Base-by-base conservation (phyloP, 441 rosid genomes). In the Arabidopsis hybrid region DNA sequence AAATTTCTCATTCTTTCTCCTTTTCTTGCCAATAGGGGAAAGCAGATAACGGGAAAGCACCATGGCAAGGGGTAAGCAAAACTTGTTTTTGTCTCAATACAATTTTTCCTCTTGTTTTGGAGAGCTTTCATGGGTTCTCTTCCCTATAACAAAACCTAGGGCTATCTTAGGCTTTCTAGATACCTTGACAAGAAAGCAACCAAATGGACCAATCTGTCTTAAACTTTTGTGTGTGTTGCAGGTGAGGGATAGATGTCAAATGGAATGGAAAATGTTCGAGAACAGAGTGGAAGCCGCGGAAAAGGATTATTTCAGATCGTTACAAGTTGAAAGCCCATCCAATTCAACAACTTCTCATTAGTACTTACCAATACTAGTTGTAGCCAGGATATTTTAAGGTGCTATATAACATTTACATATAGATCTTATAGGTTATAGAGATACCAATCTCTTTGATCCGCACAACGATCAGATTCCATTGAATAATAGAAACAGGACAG, bases 201-300 rank as follows among this genome's bases (percentile, higher is more conserved):
- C 16, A 17, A 4, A 38, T 71, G 35, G 45, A 39, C 17, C 26
- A 21, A 21, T 21, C 26, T 21, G 26, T 21, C 26, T 56, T 39
- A 18, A 21, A 55, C 3, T 35, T n/a, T 21, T 21, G 9, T 45
- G 36, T 65, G 12, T 31, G 40, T 16, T 68, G 36, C 88, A 91
- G 98, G 99, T 96, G 73, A 90, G 90, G 77, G 96, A 90, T 68
- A 88, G 99, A 77, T 96, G 99, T 65, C 84, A 82, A 71, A 82
- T 79, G 79, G 99, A 96, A 73, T 96, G 98, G 98, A 82, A 84
- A 1, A 85, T 91, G 82, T 93, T 93, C 67, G 90, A 86, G 76
- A 77, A 59, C 34, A 87, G 98, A 66, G 59, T 93, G 60, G 78
- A 86, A 6, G 74, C 72, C 3, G 99, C 99, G 0, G 98, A 96